Evolutionary conservation across 345 rosid species (phyloP).

Genomic region (Populus deltoides): DNA sequence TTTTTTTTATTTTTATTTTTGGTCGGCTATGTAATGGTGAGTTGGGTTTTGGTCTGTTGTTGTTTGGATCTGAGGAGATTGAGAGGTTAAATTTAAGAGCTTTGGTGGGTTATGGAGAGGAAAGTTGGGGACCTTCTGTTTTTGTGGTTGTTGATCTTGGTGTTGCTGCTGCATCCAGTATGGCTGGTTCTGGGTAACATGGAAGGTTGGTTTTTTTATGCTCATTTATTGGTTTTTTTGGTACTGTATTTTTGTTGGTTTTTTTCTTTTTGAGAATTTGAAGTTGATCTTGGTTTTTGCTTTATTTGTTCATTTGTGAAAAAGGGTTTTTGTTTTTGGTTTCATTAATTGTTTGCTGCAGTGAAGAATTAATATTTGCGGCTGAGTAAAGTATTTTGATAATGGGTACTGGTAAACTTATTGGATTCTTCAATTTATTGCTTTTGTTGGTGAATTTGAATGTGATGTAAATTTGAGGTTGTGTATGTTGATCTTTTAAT

Average conservation of each 20-base stretch:
- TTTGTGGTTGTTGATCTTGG: conserved; percentile 51
- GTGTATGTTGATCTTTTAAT: neutral
- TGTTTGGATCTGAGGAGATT: conserved; percentile 70
- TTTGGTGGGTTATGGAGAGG: conserved; percentile 37
- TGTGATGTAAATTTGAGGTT: neutral
- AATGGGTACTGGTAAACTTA: neutral
- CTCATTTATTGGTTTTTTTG: neutral
- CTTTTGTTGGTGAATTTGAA: neutral
- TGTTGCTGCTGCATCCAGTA: conserved; percentile 45
- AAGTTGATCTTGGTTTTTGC: conserved; percentile 3
- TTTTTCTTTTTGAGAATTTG: neutral
- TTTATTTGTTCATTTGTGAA: conserved; percentile 8
- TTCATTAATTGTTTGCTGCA: neutral
- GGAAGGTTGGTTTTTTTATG: conserved; percentile 60
- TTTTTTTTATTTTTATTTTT: conserved; percentile 24
- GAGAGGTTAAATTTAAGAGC: conserved; percentile 3
- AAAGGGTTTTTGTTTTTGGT: neutral
- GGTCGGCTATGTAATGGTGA: conserved; percentile 37
- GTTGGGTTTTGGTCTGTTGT: conserved; percentile 43
- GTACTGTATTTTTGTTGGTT: neutral
- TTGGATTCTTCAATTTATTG: conserved; percentile 6
- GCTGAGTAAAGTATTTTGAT: neutral
- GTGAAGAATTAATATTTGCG: conserved; percentile 3
- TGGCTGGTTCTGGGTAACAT: conserved; percentile 62
- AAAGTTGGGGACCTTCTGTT: conserved; percentile 40